Percentiles rank a stretch among this genome's conserved stretches.
phyloP scores from a whole-genome alignment of 768 basidiomycete genomes.

The Hemileccinum impolitum region DNA sequence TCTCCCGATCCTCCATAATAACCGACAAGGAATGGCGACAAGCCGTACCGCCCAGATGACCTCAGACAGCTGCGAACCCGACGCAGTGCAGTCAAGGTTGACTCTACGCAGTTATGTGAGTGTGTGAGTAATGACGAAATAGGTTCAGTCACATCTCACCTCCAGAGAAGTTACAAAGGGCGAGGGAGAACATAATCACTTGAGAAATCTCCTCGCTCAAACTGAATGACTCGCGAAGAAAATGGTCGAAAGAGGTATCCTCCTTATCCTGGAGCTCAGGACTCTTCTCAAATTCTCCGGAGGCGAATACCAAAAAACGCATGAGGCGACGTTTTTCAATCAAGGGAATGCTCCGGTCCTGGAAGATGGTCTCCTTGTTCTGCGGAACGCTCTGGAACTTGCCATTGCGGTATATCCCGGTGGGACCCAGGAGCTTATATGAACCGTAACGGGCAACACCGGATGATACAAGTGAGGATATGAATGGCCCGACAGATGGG shows the following conservation, averaged over 20 bases:
- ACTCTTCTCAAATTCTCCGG: constrained; percentile 66
- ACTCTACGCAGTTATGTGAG: constrained; percentile 44
- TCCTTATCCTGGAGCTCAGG: constrained; percentile 57
- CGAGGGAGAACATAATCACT: constrained; percentile 75
- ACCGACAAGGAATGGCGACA: constrained; percentile 86
- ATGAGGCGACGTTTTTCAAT: constrained; percentile 88
- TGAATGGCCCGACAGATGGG: constrained; percentile 73
- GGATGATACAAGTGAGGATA: constrained; percentile 73
- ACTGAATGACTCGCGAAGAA: constrained; percentile 61
- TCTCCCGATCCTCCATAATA: constrained; percentile 95
- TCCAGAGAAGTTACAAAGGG: constrained; percentile 55
- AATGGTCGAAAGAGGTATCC: constrained; percentile 54
- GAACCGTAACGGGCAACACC: constrained; percentile 90
- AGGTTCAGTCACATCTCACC: constrained; percentile 41
- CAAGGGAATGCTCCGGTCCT: constrained; percentile 68
- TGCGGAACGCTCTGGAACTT: constrained; percentile 69
- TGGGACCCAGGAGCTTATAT: constrained; percentile 76
- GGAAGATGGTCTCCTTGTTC: constrained; percentile 93
- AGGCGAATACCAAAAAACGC: constrained; percentile 85
- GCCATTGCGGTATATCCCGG: constrained; percentile 54
- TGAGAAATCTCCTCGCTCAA: constrained; percentile 54
- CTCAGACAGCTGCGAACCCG: constrained; percentile 72
- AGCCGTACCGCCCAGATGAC: constrained; percentile 83
- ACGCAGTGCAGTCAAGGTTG: constrained; percentile 58
- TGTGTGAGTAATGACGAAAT: constrained; percentile 4